Evolutionary conservation across 2,329 filamentous ascomycete genomes (phyloP).

Genomic region (Sclerotinia sclerotiorum): DNA sequence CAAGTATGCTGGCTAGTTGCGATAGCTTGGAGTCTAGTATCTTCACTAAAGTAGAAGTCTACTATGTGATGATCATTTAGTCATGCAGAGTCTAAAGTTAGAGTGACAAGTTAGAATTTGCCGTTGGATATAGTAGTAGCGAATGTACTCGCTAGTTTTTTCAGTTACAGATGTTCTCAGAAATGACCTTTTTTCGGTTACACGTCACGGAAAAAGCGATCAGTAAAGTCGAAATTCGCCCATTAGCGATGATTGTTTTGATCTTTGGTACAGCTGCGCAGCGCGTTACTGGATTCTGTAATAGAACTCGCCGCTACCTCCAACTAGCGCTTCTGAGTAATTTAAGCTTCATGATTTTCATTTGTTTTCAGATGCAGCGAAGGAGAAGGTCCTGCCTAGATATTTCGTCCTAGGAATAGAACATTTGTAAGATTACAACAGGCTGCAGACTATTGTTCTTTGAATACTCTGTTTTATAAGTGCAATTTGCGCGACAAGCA

Average conservation of each 20-base stretch:
- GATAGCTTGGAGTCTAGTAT: neutral
- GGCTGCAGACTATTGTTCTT: too few species aligned
- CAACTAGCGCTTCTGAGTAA: neutral
- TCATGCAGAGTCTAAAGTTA: too few species aligned
- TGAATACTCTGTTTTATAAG: neutral
- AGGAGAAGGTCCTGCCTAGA: neutral
- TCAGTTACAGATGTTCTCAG: neutral
- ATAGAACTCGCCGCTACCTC: neutral
- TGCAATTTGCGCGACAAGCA: neutral
- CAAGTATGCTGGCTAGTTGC: neutral
- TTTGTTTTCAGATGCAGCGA: neutral
- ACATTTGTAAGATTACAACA: too few species aligned
- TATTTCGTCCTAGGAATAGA: neutral
- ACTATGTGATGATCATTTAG: too few species aligned
- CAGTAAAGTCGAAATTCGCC: neutral
- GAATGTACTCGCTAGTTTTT: neutral
- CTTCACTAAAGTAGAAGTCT: neutral
- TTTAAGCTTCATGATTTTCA: neutral
- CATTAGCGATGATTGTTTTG: neutral
- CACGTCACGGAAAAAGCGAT: too few species aligned
- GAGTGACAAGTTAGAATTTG: too few species aligned
- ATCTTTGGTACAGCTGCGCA: neutral
- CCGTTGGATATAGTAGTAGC: too few species aligned
- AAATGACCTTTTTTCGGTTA: too few species aligned
- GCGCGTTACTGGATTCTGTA: too few species aligned